Conservation (phyloP, 495 filamentous ascomycete species). For the Penicillium coffeae region DNA sequence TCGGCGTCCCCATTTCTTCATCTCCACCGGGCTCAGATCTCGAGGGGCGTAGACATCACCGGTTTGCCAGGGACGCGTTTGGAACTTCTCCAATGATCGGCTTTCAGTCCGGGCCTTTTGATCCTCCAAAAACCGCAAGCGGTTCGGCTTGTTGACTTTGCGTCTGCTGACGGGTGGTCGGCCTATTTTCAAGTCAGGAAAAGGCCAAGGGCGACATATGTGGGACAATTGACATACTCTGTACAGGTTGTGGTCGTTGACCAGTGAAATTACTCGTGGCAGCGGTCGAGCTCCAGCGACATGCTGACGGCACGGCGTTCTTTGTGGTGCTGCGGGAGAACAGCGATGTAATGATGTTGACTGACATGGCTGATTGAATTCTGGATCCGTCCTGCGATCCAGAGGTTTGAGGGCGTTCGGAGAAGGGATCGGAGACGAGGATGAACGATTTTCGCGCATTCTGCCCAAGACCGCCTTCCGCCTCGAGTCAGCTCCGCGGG, state of each 20-base stretch:
- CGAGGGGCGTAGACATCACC: conserved; percentile 91
- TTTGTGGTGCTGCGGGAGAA: conserved; percentile 19
- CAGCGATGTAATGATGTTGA: conserved; percentile 30
- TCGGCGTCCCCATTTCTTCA: conserved; percentile 61
- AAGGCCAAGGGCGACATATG: neutral
- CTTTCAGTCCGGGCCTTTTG: conserved; percentile 38
- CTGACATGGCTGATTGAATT: conserved; percentile 23
- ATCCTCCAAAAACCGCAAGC: conserved; percentile 36
- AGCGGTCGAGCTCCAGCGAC: conserved; percentile 41
- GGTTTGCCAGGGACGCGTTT: conserved; percentile 55
- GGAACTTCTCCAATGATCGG: conserved; percentile 33
- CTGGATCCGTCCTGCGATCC: neutral
- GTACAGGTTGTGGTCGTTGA: conserved; percentile 19
- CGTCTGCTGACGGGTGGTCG: conserved; percentile 12
- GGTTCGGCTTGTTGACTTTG: conserved; percentile 28
- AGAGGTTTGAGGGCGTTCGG: conserved; percentile 6
- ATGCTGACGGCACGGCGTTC: conserved; percentile 19
- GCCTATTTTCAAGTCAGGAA: conserved; percentile 6
- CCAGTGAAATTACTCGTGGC: conserved; percentile 27
- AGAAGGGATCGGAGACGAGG: neutral
- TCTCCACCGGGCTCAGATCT: conserved; percentile 73
- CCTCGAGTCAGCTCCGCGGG: conserved; percentile 21
- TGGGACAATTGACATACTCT: conserved; percentile 17
- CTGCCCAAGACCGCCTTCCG: conserved; percentile 29
- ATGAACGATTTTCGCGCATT: conserved; percentile 20